Conservation (phyloP, 768 basidiomycete species). For the Russula ochroleuca region DNA sequence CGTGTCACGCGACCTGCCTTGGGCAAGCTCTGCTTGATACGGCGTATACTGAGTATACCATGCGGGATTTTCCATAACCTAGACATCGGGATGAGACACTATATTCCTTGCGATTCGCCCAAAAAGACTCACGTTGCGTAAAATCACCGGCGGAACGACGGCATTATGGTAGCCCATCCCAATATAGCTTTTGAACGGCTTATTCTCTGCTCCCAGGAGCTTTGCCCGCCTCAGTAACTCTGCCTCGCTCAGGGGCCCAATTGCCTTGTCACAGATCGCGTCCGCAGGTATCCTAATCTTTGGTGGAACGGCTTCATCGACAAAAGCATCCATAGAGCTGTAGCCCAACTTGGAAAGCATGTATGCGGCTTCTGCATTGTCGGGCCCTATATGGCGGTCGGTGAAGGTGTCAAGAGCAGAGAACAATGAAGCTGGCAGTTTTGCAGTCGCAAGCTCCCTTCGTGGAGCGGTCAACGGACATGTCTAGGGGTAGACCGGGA, state of each 20-base stretch:
- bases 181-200: slow-evolving; percentile 86
- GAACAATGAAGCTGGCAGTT: slow-evolving; percentile 61
- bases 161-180: slow-evolving; percentile 98
- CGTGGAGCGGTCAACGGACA: slow-evolving; percentile 27
- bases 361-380: slow-evolving; percentile 65
- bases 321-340: slow-evolving; percentile 82
- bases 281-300: slow-evolving; percentile 67
- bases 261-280: slow-evolving; percentile 59
- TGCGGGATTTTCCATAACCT: slow-evolving; percentile 92
- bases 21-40: slow-evolving; percentile 97
- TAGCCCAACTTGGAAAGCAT: slow-evolving; percentile 89
- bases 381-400: slow-evolving; percentile 90
- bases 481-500: slow-evolving; percentile 27
- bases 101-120: not conserved
- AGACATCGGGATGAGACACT: slow-evolving; percentile 6
- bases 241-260: slow-evolving; percentile 78
- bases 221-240: slow-evolving; percentile 75
- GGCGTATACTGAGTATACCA: slow-evolving; percentile 99
- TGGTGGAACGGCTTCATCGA: slow-evolving; percentile 74
- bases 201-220: slow-evolving; percentile 72
- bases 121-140: slow-evolving; percentile 66
- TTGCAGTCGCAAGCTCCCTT: slow-evolving; percentile 57
- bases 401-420: slow-evolving; percentile 85
- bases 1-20: slow-evolving; percentile 53
- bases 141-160: slow-evolving; percentile 91